Base-by-base conservation (phyloP, 805 yeast species). In the Teunomyces cretensis region DNA sequence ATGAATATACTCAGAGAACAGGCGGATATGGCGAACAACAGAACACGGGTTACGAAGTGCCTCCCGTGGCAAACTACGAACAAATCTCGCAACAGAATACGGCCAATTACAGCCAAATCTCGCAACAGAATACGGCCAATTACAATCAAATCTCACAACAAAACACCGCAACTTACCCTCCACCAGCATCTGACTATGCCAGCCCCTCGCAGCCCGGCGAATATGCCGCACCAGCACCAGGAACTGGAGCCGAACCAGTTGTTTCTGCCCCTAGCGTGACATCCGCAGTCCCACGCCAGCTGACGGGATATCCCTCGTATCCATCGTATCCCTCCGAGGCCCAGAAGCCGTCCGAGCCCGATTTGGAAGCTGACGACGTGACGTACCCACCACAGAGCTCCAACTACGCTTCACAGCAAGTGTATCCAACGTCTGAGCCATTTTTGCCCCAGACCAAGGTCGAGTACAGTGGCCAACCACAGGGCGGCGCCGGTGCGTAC, bases 261-360 rank as follows among this genome's bases (percentile, higher is more conserved):
- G n/a, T n/a, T n/a, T 30, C 13, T 30, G 33, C 8, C 12, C 37
- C 22, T 33, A 13, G 19, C 24, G 16, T 37, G 28, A 7, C 22
- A 28, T 11, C n/a, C n/a, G n/a, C n/a, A n/a, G 41, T 42, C 12
- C 30, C 45, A 9, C 30, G 41, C 6, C 49, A 43, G 19, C 19
- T 39, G 6, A 43, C 47, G 17, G 50, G 47, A n/a, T 39, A 47
- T 14, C 45, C 50, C 5, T 16, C 32, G 14, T 35, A 41, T 13
- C 30, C 30, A 24, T 22, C 41, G 37, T 27, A 43, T 42, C 42
- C n/a, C n/a, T n/a, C 41, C 22, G 22, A 19, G 22, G 22, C 22
- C 6, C 22, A 39, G 3, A 43, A 44, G 19, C 51, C 51, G 2
- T 48, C 51, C 12, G 51, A 40, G 40, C 51, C 51, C n/a, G 30